phyloP scores from a whole-genome alignment of 2,329 filamentous ascomycete genomes.

The Fusarium sp. region DNA sequence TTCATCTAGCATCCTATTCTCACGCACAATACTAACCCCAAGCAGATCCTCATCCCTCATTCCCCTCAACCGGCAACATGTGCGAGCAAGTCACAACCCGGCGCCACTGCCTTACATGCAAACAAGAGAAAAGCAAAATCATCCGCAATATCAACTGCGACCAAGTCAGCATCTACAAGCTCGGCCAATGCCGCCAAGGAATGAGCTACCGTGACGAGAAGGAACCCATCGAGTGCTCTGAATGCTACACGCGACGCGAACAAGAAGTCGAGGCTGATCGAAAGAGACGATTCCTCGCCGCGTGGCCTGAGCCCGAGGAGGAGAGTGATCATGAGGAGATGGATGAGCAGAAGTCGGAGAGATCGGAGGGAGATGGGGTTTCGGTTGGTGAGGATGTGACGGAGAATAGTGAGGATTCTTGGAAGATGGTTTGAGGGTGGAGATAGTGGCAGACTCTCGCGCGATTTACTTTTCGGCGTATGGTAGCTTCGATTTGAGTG shows the following conservation, averaged over 20 bases:
- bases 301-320: conserved; percentile 1
- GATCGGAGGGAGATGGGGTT: neutral
- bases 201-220: neutral
- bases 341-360: neutral
- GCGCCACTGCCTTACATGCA: neutral
- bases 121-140: neutral
- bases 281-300: neutral
- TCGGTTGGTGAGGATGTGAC: neutral
- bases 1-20: neutral
- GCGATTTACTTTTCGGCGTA: rapidly evolving
- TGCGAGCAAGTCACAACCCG: conserved; percentile 12
- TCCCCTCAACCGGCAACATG: neutral
- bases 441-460: rapidly evolving
- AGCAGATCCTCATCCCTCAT: neutral
- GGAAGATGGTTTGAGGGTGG: neutral
- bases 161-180: neutral
- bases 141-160: conserved; percentile 14
- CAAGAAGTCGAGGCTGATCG: neutral
- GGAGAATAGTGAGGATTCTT: neutral
- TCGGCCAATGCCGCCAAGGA: neutral
- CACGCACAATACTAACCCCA: neutral
- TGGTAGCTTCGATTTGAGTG: neutral
- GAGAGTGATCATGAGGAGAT: neutral
- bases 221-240: neutral
- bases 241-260: neutral